Evolutionary conservation across 106 monocot species (phyloP).

Genomic region (Dendrobium chrysotoxum): DNA sequence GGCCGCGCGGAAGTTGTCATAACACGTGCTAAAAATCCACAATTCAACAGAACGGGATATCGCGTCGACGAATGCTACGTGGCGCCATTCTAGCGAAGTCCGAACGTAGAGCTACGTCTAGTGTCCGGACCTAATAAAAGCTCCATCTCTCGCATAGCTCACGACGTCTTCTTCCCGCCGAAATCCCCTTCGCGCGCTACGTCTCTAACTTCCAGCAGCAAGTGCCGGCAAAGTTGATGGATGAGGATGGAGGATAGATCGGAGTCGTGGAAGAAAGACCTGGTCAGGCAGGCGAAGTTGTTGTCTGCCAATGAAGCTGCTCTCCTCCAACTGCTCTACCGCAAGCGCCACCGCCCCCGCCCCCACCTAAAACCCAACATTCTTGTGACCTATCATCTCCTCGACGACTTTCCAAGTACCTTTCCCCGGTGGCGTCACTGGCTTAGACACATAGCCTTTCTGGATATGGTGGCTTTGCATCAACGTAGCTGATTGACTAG

Average conservation of each 20-base stretch:
- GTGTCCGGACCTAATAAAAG: no score
- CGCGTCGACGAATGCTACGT: no score
- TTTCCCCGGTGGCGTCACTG: slow-evolving; percentile 27
- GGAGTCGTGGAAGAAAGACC: slow-evolving; percentile 38
- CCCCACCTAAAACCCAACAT: slow-evolving; percentile 54
- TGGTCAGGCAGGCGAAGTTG: slow-evolving; percentile 54
- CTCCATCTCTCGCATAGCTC: no score
- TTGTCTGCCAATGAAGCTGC: slow-evolving; percentile 46
- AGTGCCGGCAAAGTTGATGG: no score
- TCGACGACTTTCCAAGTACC: slow-evolving; percentile 55
- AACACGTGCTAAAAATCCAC: no score
- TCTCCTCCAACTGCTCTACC: slow-evolving; percentile 43
- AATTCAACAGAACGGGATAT: no score
- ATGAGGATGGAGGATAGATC: slow-evolving; percentile 70
- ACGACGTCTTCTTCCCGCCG: no score
- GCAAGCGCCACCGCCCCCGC: slow-evolving; percentile 19
- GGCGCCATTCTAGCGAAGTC: no score
- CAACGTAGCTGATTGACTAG: slow-evolving; percentile 10
- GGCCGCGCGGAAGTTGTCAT: no score
- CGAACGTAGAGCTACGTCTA: no score
- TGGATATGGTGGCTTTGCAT: slow-evolving; percentile 29
- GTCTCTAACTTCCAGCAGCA: no score
- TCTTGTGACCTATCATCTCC: slow-evolving; percentile 92
- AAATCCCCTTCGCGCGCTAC: no score
- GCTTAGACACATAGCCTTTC: slow-evolving; percentile 38